Evolutionary conservation across 768 basidiomycete genomes (phyloP).

Genomic region (Kwoniella sp.): DNA sequence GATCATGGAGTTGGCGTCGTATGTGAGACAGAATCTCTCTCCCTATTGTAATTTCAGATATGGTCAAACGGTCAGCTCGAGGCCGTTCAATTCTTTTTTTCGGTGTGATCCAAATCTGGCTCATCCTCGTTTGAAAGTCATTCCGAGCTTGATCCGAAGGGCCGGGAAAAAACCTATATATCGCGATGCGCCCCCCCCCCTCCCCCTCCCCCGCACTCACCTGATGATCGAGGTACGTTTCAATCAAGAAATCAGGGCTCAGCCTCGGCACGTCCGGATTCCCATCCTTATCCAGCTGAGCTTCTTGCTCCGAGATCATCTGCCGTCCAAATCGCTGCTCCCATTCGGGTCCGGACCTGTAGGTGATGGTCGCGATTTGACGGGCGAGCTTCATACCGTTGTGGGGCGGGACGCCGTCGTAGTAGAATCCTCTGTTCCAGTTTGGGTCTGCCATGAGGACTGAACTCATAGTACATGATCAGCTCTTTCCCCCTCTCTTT

Average conservation of each 20-base stretch:
- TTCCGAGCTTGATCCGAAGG: too few species aligned
- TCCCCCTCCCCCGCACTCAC: too few species aligned
- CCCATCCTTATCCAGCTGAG: slow-evolving; percentile 27
- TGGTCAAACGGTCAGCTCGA: not conserved
- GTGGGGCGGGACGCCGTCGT: slow-evolving; percentile 91
- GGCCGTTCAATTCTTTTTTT: not conserved
- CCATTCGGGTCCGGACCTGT: slow-evolving; percentile 99
- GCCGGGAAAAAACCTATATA: too few species aligned
- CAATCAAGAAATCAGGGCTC: slow-evolving; percentile 96
- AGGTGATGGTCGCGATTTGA: slow-evolving; percentile 98
- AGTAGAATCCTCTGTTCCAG: slow-evolving; percentile 99
- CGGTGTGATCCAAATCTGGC: not conserved
- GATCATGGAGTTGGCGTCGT: slow-evolving; percentile 97
- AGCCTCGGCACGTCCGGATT: slow-evolving; percentile 66
- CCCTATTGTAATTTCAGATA: slow-evolving; percentile 61
- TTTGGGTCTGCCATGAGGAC: slow-evolving; percentile 99
- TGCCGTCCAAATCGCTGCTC: slow-evolving; percentile 89
- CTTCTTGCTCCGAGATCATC: slow-evolving; percentile 54
- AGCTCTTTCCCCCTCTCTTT: too few species aligned
- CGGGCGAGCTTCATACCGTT: slow-evolving; percentile 98
- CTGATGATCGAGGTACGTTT: slow-evolving; percentile 96
- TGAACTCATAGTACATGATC: slow-evolving; percentile 52
- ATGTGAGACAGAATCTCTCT: slow-evolving; percentile 95
- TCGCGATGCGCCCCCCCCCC: too few species aligned
- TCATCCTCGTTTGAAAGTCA: too few species aligned